Conservation (phyloP, 75 land plant species). For the Pinus taeda region DNA sequence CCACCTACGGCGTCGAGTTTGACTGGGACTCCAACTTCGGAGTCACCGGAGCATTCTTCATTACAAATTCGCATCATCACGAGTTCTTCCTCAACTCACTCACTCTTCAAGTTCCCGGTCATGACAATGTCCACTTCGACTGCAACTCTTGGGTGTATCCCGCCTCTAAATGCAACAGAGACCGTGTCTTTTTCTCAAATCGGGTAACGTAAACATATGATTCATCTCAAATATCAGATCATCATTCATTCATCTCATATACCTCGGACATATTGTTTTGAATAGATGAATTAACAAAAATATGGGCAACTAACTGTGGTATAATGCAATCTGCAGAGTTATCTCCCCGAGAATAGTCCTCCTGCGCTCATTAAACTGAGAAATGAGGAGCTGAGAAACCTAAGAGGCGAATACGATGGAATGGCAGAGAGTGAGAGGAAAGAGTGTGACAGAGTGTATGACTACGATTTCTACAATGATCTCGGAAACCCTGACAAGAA, state of each 20-base stretch:
- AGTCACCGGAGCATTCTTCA: constrained; percentile 30
- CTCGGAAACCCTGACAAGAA: constrained; percentile 40
- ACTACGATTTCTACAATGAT: constrained; percentile 57
- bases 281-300: neutral
- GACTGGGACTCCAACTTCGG: constrained; percentile 14
- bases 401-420: constrained; percentile 41
- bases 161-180: constrained; percentile 27
- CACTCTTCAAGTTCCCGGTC: constrained; percentile 22
- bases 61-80: constrained; percentile 25
- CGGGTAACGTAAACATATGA: constrained; percentile 31
- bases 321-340: constrained; percentile 21
- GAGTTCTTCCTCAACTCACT: constrained; percentile 23
- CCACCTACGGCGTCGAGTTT: neutral
- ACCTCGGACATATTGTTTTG: neutral
- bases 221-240: neutral
- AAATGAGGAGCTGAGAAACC: constrained; percentile 24
- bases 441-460: constrained; percentile 42
- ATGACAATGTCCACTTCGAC: constrained; percentile 39
- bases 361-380: constrained; percentile 26
- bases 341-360: constrained; percentile 45
- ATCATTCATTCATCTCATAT: too few species aligned
- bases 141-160: constrained; percentile 93
- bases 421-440: constrained; percentile 11
- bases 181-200: constrained; percentile 80
- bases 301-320: neutral